Conservation (phyloP, 1,284 basidiomycete species). For the Fomes fomentarius region DNA sequence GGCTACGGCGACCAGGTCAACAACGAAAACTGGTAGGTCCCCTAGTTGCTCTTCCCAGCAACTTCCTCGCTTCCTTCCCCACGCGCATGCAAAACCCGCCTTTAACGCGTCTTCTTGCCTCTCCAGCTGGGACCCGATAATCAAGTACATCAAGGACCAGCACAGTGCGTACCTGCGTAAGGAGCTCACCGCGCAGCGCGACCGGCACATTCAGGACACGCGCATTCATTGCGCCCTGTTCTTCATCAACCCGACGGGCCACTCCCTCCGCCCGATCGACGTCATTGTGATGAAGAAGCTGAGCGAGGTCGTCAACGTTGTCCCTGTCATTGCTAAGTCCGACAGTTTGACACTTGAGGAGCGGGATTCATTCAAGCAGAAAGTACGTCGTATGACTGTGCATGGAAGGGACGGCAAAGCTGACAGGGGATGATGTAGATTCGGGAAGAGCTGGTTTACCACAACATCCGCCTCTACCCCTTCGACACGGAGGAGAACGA, state of each 20-base stretch:
- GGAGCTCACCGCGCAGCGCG: constrained; percentile 98
- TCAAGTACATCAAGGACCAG: constrained; percentile 99
- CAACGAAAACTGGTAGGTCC: constrained; percentile 93
- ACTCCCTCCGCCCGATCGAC: constrained; percentile 92
- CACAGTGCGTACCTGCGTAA: constrained; percentile 99
- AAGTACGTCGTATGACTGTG: constrained; percentile 47
- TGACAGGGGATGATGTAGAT: constrained; percentile 56
- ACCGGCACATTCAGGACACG: constrained; percentile 97
- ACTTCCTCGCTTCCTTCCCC: not conserved
- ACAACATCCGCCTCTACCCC: constrained; percentile 95
- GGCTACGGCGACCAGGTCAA: constrained; percentile 99
- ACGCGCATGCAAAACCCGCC: constrained; percentile 1
- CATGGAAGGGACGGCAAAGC: not conserved
- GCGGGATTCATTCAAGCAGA: constrained; percentile 90
- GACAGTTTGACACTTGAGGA: constrained; percentile 95
- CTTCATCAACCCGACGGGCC: constrained; percentile 98
- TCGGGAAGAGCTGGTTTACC: constrained; percentile 89
- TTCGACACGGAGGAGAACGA: constrained; percentile 98
- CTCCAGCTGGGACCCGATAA: constrained; percentile 93
- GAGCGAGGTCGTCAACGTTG: constrained; percentile 97
- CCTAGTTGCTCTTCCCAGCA: not conserved
- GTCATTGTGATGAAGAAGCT: constrained; percentile 99
- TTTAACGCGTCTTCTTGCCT: constrained; percentile 2
- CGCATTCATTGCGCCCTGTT: constrained; percentile 98
- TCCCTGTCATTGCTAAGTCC: constrained; percentile 98